A percentile compares a stretch with the other conserved stretches of the same genome.
Evolutionary conservation across 2,329 filamentous ascomycete species (phyloP).

Genomic region (Aspergillus clavatus): DNA sequence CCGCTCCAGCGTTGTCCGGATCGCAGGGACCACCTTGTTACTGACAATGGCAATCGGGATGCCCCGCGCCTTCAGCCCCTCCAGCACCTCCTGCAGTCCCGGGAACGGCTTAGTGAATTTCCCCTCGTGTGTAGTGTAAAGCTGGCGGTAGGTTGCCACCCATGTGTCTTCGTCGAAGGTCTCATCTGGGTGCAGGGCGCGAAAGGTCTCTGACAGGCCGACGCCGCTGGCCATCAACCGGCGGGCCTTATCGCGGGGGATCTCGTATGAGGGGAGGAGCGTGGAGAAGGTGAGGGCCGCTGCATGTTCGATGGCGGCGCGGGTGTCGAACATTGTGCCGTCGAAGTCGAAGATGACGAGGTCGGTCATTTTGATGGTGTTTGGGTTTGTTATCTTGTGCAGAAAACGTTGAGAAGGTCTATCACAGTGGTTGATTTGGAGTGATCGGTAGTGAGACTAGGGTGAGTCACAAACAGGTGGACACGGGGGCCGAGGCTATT

Average conservation of each 20-base stretch:
- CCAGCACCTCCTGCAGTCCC: conserved; percentile 13
- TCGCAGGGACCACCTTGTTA: conserved; percentile 19
- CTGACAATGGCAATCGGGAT: conserved; percentile 21
- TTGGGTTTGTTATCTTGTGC: no score
- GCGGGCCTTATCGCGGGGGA: conserved; percentile 3
- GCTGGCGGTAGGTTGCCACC: conserved; percentile 16
- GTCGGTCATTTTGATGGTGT: not conserved
- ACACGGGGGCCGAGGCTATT: no score
- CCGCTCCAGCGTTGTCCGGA: conserved; percentile 10
- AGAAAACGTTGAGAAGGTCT: no score
- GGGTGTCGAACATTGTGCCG: conserved; percentile 16
- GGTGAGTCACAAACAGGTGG: no score
- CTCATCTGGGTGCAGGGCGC: conserved; percentile 5
- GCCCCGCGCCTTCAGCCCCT: conserved; percentile 4
- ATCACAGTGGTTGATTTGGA: no score
- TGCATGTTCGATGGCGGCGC: conserved; percentile 10
- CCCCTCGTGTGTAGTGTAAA: conserved; percentile 20
- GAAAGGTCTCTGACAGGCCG: conserved; percentile 6
- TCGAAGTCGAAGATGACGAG: conserved; percentile 17
- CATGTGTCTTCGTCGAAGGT: conserved; percentile 13
- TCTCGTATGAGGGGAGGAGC: conserved; percentile 5
- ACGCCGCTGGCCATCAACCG: conserved; percentile 11
- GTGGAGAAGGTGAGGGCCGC: conserved; percentile 7
- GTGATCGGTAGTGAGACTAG: no score
- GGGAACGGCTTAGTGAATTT: conserved; percentile 17